These are phyloP conservation scores for Blastocladiella britannica DNA, from an alignment of 192 early-diverging fungal genomes.

Conservation along the genomic window DNA sequence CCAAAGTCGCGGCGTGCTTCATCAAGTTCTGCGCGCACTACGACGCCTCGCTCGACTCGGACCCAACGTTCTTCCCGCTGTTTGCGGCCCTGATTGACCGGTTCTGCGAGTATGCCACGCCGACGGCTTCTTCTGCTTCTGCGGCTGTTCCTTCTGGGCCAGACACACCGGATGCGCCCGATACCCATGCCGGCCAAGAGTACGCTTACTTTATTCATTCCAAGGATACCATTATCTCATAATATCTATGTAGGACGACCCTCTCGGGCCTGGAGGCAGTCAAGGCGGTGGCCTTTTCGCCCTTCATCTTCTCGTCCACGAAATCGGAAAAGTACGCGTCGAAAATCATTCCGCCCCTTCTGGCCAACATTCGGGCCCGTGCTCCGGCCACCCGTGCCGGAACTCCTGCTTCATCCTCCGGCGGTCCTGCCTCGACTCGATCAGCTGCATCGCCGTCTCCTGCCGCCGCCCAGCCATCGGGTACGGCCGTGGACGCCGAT, in stretches of 20 bases:
- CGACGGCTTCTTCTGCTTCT: background rate
- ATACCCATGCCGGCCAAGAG: background rate
- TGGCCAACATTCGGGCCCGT: background rate
- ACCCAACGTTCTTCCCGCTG: background rate
- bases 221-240: too few relatives aligned
- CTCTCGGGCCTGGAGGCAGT: background rate
- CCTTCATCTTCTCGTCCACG: background rate
- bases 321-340: background rate
- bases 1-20: background rate
- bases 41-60: background rate
- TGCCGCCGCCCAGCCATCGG: too few relatives aligned
- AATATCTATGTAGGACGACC: background rate
- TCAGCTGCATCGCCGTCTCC: too few relatives aligned
- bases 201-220: background rate
- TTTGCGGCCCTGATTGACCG: background rate
- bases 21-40: background rate
- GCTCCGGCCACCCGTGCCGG: too few relatives aligned
- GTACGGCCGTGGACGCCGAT: too few relatives aligned
- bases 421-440: too few relatives aligned
- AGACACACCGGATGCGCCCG: background rate
- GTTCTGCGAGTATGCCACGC: background rate
- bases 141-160: too few relatives aligned
- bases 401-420: too few relatives aligned
- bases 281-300: background rate
- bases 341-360: background rate